phyloP scores from a whole-genome alignment of 208 protist genomes.

The Porcisia hertigi region DNA sequence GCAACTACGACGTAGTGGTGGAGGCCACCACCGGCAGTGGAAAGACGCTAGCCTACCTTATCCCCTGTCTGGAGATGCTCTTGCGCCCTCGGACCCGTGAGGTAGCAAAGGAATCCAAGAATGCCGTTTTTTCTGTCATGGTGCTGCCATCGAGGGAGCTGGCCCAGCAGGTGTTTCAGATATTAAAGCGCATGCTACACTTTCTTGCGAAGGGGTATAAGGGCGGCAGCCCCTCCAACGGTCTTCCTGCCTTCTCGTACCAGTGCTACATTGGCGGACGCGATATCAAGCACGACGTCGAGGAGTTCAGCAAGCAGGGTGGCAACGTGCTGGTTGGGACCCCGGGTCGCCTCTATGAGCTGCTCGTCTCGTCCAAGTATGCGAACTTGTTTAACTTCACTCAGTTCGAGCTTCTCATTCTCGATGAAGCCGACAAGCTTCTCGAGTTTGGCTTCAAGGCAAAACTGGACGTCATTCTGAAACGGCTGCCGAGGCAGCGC shows the following conservation, averaged over 20 bases:
- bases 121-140: slow-evolving; percentile 87
- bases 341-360: slow-evolving; percentile 89
- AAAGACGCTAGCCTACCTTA: slow-evolving; percentile 94
- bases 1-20: slow-evolving; percentile 92
- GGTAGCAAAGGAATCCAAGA: slow-evolving; percentile 45
- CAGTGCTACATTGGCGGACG: slow-evolving; percentile 93
- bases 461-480: slow-evolving; percentile 90
- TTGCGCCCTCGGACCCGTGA: slow-evolving; percentile 60
- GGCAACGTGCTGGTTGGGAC: slow-evolving; percentile 92
- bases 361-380: slow-evolving; percentile 88
- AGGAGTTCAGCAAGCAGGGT: slow-evolving; percentile 75
- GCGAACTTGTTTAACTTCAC: slow-evolving; percentile 70
- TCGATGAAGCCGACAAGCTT: slow-evolving; percentile 94
- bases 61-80: slow-evolving; percentile 90
- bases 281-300: slow-evolving; percentile 78
- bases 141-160: slow-evolving; percentile 94
- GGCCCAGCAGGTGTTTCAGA: slow-evolving; percentile 92
- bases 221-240: slow-evolving; percentile 28
- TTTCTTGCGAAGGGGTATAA: slow-evolving; percentile 63
- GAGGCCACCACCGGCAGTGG: slow-evolving; percentile 94
- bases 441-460: slow-evolving; percentile 93
- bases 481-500: slow-evolving; percentile 89
- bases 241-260: slow-evolving; percentile 72
- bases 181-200: slow-evolving; percentile 76
- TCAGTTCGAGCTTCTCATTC: slow-evolving; percentile 89